Base-by-base conservation (phyloP, 345 rosid species). In the Mercurialis annua region DNA sequence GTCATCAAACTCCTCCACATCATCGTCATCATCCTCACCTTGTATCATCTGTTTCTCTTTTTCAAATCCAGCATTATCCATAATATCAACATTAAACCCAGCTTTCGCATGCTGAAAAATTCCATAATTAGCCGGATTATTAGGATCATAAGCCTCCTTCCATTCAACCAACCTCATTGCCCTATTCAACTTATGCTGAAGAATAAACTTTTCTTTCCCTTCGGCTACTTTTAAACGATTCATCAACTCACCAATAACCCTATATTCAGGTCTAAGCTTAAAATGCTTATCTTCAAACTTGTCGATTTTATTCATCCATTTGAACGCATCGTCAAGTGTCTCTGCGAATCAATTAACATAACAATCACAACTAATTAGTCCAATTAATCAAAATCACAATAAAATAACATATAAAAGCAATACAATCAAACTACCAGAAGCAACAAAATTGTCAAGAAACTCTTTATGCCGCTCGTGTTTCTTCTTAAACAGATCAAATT, bases 61-160 rank as follows among this genome's bases (percentile, higher is more conserved):
- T 6, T 82, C 88, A 46, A 71, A 55, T 23, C 64, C 91, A 66
- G 80, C 73, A 63, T 71, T 51, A 23, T 77, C 81, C 44, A 38
- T 17, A 2, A 20, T 31, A 52, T 78, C 82, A 42, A 16, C 81
- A 67, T 82, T 24, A 17, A 82, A 76, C 29, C 73, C 83, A 6
- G 24, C 85, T 62, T 77, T 78, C 54, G 81, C 81, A 33, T 72
- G 82, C 59, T 84, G 76, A 44, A 90, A 79, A 71, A 81, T 77
- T 63, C 96, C 97, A 68, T 75, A 93, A 76, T 91, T 93, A 1
- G 78, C 80, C 5, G 97, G 96, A 66, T 86, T 84, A 40, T 87
- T 87, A 5, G 97, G 98, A 79, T 93, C 97, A 81, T 82, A 87
- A 69, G 86, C 82, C 79, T 93, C 99, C 75, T 85, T 90, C 96